Base-by-base conservation (phyloP, 805 yeast genomes). In the Starmerella gropengiesseri region DNA sequence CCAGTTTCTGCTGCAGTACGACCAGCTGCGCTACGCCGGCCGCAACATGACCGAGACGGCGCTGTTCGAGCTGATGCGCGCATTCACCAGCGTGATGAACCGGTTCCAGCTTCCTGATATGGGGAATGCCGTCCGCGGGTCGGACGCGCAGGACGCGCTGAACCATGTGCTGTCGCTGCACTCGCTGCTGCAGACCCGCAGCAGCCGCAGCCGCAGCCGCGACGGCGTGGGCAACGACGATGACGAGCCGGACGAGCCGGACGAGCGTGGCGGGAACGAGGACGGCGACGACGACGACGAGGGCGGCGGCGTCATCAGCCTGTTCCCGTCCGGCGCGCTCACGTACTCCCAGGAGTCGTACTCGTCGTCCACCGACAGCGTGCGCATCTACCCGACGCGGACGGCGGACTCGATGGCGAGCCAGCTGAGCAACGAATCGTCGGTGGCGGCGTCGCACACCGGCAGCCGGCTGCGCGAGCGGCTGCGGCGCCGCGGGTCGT, bases 1-100 rank as follows among this genome's bases (percentile, higher is more conserved):
- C 5, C 55, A 63, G 27, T 72, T 71, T 47, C 62, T 76, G 4
- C 64, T 63, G 3, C 58, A 73, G 12, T 86, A 84, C 61, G 95
- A 86, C 51, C 63, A 65, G 38, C 66, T 79, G 28, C 65, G 84
- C 46, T 86, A 76, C 59, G 73, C 89, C 5, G 81, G 82, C 2
- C 59, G 65, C 16, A 67, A 74, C 14, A 73, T 84, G 14, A 60
- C 70, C 1, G 76, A 78, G 49, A 65, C 62, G 4, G 79, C 78
- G 31, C 75, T 86, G 54, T 60, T 73, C 22, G 69, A 65, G 31
- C 76, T 83, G 54, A 72, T 85, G 67, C 67, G 66, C 33, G 31
- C 47, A n/a, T 46, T 53, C 20, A 36, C 49, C 14, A 31, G 31
- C 20, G 26, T 58, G 13, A 20, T 42, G 20, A 31, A 31, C 41